Evolutionary conservation across 2,329 filamentous ascomycete genomes (phyloP).

Genomic region (Incumbomyces delicatus): DNA sequence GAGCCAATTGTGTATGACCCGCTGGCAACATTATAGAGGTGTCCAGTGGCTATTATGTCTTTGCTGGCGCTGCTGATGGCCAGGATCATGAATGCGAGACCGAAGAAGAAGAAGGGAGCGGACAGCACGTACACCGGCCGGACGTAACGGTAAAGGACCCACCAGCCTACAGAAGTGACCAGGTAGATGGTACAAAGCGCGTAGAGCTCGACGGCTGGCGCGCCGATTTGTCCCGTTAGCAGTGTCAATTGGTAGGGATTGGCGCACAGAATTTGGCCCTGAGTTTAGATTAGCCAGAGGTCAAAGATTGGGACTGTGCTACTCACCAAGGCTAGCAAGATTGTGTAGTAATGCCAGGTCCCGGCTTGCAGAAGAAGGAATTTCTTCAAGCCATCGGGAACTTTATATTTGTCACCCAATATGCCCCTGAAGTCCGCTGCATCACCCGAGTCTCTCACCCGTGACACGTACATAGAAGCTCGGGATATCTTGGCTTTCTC

Average conservation of each 20-base stretch:
- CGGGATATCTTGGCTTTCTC: slow-evolving; percentile 23
- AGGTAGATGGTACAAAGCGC: slow-evolving; percentile 52
- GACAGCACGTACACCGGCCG: slow-evolving; percentile 49
- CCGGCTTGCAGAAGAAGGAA: slow-evolving; percentile 47
- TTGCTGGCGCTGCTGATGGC: slow-evolving; percentile 48
- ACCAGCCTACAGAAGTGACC: slow-evolving; percentile 51
- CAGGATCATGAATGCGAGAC: slow-evolving; percentile 53
- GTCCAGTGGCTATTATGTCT: slow-evolving; percentile 27
- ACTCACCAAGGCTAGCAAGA: background rate
- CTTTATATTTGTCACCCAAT: slow-evolving; percentile 45
- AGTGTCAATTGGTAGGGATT: slow-evolving; percentile 61
- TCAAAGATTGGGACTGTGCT: slow-evolving; percentile 54
- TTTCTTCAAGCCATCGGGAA: slow-evolving; percentile 47
- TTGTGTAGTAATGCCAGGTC: background rate
- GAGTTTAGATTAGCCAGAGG: slow-evolving; percentile 45
- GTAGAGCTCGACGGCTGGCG: slow-evolving; percentile 51
- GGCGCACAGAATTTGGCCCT: slow-evolving; percentile 52
- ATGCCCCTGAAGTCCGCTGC: slow-evolving; percentile 36
- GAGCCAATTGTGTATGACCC: slow-evolving; percentile 54
- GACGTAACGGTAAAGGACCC: slow-evolving; percentile 50
- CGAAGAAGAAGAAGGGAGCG: slow-evolving; percentile 54
- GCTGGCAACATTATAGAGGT: slow-evolving; percentile 52
- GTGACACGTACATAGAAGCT: no score
- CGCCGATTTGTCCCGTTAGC: slow-evolving; percentile 51
- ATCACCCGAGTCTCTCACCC: no score